Evolutionary conservation across 139 green algal genomes (phyloP).

Genomic region (Coelastrella sp.): DNA sequence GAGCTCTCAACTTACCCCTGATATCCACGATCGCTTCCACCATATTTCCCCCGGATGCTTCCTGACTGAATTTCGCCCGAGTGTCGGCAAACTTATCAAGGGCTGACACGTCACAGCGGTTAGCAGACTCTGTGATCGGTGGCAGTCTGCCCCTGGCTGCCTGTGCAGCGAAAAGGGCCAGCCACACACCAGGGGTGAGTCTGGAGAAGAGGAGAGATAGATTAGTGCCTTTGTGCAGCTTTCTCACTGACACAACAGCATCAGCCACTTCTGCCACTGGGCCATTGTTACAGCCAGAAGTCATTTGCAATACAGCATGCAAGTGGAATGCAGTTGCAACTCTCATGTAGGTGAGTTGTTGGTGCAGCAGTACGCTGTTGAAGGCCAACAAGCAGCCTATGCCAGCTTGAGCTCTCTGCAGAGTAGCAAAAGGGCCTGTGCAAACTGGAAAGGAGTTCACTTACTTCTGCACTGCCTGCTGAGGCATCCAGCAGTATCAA

Average conservation of each 20-base stretch:
- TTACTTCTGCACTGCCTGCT: neutral
- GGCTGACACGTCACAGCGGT: conserved; percentile 51
- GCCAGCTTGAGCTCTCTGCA: no score
- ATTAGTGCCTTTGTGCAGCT: neutral
- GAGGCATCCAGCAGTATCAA: neutral
- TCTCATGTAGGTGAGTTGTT: no score
- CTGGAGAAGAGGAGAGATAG: neutral
- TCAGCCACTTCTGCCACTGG: no score
- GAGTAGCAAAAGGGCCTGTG: neutral
- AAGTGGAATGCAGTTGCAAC: no score
- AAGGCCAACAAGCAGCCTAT: no score
- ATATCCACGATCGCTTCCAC: conserved; percentile 69
- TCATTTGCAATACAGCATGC: no score
- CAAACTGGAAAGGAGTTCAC: neutral
- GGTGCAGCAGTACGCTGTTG: no score
- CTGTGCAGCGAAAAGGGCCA: neutral
- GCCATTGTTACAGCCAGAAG: no score
- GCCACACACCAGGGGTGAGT: neutral
- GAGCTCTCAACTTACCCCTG: neutral
- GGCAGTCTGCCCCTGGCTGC: conserved; percentile 4
- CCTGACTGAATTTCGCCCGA: conserved; percentile 53
- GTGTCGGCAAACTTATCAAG: conserved; percentile 74
- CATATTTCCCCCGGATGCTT: conserved; percentile 64
- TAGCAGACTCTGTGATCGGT: conserved; percentile 22
- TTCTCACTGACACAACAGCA: neutral